A percentile compares a stretch with the other conserved stretches of the same genome.
phyloP scores from a whole-genome alignment of 1,284 basidiomycete genomes.

The Macrocystidia cucumis region DNA sequence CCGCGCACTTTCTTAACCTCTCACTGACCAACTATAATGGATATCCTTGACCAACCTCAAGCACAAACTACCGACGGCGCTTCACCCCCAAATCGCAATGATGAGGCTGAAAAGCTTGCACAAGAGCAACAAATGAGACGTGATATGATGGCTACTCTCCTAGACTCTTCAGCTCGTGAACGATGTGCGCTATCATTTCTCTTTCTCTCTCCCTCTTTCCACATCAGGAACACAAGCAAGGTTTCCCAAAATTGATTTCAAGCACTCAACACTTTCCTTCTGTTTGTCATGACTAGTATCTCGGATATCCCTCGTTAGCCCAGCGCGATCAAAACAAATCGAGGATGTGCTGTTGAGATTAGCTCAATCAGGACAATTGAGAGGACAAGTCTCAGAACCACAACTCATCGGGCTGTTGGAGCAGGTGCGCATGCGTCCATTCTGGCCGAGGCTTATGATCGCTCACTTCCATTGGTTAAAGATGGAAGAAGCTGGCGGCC shows the following conservation, averaged over 20 bases:
- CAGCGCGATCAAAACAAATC: conserved; percentile 81
- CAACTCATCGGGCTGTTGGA: conserved; percentile 90
- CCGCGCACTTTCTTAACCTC: too few species aligned
- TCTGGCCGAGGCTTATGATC: conserved; percentile 1
- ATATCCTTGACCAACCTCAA: conserved; percentile 7
- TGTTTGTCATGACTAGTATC: conserved; percentile 54
- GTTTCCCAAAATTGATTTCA: too few species aligned
- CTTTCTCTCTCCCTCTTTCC: too few species aligned
- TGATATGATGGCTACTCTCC: conserved; percentile 82
- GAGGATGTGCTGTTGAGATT: conserved; percentile 83
- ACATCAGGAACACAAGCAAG: too few species aligned
- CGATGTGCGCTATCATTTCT: conserved; percentile 68
- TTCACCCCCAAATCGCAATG: conserved; percentile 26
- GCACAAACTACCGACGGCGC: too few species aligned
- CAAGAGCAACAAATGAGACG: conserved; percentile 72
- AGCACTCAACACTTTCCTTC: too few species aligned
- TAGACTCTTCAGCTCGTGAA: conserved; percentile 85
- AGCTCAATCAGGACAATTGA: conserved; percentile 90
- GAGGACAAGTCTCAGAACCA: conserved; percentile 79
- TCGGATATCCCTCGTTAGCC: conserved; percentile 89
- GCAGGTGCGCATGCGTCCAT: conserved; percentile 81
- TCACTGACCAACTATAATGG: conserved; percentile 9
- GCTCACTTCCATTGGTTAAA: conserved; percentile 21
- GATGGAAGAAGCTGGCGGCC: conserved; percentile 64
- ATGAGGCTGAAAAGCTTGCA: conserved; percentile 51